Percentiles rank a stretch among this genome's conserved stretches.
Evolutionary conservation across 2,329 filamentous ascomycete genomes (phyloP).

Genomic region (Paecilomyces niveus): DNA sequence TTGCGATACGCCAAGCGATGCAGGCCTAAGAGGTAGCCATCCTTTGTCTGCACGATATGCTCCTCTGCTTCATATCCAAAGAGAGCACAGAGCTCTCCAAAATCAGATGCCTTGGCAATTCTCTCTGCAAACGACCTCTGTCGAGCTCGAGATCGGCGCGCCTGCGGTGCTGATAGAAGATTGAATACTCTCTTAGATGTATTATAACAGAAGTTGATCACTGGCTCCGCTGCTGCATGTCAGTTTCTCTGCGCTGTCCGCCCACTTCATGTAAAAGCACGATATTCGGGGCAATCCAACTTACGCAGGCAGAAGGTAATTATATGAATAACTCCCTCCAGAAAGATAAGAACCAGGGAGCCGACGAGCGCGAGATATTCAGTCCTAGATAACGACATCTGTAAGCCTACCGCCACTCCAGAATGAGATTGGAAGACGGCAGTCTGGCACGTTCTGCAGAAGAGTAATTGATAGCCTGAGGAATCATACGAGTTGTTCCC

Average conservation of each 20-base stretch:
- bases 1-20: conserved; percentile 79
- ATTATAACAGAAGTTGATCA: conserved; percentile 76
- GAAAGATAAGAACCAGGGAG: conserved; percentile 72
- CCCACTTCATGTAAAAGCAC: neutral
- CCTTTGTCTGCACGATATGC: conserved; percentile 87
- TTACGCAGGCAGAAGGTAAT: conserved; percentile 81
- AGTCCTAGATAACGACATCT: conserved; percentile 42
- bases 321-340: conserved; percentile 77
- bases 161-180: conserved; percentile 61
- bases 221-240: conserved; percentile 56
- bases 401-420: conserved; percentile 2
- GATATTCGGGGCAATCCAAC: conserved; percentile 21
- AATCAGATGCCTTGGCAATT: conserved; percentile 81
- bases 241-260: conserved; percentile 8
- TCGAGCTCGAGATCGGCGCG: conserved; percentile 59
- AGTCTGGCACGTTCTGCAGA: neutral
- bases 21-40: conserved; percentile 86
- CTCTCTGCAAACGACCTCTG: conserved; percentile 66
- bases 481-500: neutral
- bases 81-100: conserved; percentile 84
- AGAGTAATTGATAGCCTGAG: neutral
- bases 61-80: conserved; percentile 94
- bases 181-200: conserved; percentile 80
- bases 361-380: conserved; percentile 83
- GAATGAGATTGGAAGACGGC: neutral